Base-by-base conservation (phyloP, 805 yeast species). In the Candida schatavii region DNA sequence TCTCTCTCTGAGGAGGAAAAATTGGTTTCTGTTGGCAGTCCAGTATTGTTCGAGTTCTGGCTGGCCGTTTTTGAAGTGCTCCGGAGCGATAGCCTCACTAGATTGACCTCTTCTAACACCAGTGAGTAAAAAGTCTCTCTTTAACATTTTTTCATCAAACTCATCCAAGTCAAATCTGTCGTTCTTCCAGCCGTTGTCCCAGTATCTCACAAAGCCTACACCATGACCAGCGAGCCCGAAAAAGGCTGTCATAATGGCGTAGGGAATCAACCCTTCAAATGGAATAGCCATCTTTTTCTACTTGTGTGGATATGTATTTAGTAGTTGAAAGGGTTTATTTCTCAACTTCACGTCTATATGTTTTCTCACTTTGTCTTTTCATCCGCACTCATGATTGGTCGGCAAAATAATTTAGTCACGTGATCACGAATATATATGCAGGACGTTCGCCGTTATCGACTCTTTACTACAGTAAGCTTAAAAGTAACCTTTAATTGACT, bases 71-170 rank as follows among this genome's bases (percentile, higher is more conserved):
- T 82, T 85, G 74, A 88, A 87, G 25, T 72, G 75, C 46, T 83
- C 90, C 29, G 89, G 88, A 3, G 95, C 95, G 31, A 74, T 65
- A 5, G 89, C 76, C 33, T 70, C 75, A 48, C 78, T 80, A 38
- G 74, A 60, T 59, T 85, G 91, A 29, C 82, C 90, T 57, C 95
- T 74, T 55, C 67, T 72, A 32, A 74, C 71, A 20, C 95, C 95
- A 9, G 95, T 87, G 54, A 87, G 68, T 49, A 91, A 72, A 56
- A 75, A 71, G 62, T 87, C 96, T 55, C 96, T 74, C 49, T 83
- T 83, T 65, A 86, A 80, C 74, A 68, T 59, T 47, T 56, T 66
- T 42, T 66, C 65, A 59, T 70, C 75, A 63, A 70, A 70, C 17
- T 51, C 56, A 53, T 70, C 75, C 51, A 70, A 63, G 54, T 68